phyloP scores from a whole-genome alignment of 108 stramenopile genomes.

The Halocafeteria seosinensis region DNA sequence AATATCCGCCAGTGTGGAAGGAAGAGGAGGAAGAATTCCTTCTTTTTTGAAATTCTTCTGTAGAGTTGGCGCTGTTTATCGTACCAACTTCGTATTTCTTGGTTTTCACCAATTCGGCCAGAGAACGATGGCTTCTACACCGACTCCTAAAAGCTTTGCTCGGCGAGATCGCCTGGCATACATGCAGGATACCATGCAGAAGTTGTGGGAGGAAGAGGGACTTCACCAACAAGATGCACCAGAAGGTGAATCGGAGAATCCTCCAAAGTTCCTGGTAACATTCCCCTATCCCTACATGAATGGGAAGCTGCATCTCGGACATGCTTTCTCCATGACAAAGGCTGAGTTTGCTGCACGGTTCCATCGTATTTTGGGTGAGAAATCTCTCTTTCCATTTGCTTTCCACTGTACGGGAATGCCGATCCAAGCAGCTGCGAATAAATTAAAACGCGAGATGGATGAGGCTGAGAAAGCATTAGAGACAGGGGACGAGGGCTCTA shows the following conservation, averaged over 20 bases:
- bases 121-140: too few species aligned
- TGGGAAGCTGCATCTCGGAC: slow-evolving; percentile 88
- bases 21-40: too few species aligned
- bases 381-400: slow-evolving; percentile 89
- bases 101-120: too few species aligned
- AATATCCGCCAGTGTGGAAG: too few species aligned
- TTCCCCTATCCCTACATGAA: slow-evolving; percentile 96
- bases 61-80: too few species aligned
- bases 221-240: background rate
- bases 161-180: background rate
- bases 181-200: background rate
- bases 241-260: background rate
- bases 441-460: slow-evolving; percentile 74
- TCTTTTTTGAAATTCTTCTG: too few species aligned
- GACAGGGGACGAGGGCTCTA: slow-evolving; percentile 62
- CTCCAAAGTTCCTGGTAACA: slow-evolving; percentile 71
- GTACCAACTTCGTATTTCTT: too few species aligned
- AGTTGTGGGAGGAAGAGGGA: background rate
- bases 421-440: slow-evolving; percentile 96
- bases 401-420: slow-evolving; percentile 99
- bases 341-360: slow-evolving; percentile 75
- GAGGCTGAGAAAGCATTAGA: too few species aligned
- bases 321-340: slow-evolving; percentile 90
- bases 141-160: background rate
- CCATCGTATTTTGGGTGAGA: slow-evolving; percentile 74